These are phyloP conservation scores for Globisporangium parvum DNA, from an alignment of 352 stramenopile species.

Conservation along the genomic window DNA sequence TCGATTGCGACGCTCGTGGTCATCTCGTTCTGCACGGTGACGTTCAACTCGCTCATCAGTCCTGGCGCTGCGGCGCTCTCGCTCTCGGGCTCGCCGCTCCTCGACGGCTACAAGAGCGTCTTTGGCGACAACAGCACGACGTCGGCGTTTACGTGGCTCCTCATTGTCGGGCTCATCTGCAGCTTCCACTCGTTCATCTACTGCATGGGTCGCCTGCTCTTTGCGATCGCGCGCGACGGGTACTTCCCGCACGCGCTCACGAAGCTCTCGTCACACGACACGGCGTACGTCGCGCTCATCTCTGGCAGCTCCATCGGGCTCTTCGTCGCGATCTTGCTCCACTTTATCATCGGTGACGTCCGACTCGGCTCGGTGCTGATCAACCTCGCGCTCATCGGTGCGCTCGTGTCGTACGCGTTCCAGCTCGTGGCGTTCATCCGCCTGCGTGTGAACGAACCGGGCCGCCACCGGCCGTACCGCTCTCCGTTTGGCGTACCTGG, in stretches of 20 bases:
- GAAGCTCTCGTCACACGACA: constrained; percentile 30
- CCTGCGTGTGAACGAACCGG: constrained; percentile 43
- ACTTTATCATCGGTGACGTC: constrained; percentile 54
- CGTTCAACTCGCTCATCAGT: constrained; percentile 66
- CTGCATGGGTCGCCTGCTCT: constrained; percentile 65
- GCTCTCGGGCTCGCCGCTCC: constrained; percentile 37
- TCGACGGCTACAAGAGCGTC: constrained; percentile 58
- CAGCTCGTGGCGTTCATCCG: constrained; percentile 53
- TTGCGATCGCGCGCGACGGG: constrained; percentile 59
- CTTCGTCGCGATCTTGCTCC: constrained; percentile 37
- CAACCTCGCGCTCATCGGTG: constrained; percentile 62
- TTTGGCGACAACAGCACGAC: constrained; percentile 66
- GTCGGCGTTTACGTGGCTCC: constrained; percentile 60
- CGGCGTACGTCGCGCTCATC: constrained; percentile 50
- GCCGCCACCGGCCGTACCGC: constrained; percentile 39
- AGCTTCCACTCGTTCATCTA: constrained; percentile 80
- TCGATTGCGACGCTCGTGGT: constrained; percentile 47
- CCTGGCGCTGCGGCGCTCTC: constrained; percentile 38
- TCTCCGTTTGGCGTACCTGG: constrained; percentile 50
- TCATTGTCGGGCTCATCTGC: constrained; percentile 53
- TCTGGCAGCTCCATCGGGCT: constrained; percentile 37
- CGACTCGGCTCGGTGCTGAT: constrained; percentile 59
- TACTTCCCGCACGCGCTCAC: constrained; percentile 50
- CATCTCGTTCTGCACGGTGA: constrained; percentile 49
- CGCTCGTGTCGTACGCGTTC: constrained; percentile 58